These are phyloP conservation scores for Sordariomycetes sp. DNA, from an alignment of 2,329 filamentous ascomycete species.

Conservation along the genomic window DNA sequence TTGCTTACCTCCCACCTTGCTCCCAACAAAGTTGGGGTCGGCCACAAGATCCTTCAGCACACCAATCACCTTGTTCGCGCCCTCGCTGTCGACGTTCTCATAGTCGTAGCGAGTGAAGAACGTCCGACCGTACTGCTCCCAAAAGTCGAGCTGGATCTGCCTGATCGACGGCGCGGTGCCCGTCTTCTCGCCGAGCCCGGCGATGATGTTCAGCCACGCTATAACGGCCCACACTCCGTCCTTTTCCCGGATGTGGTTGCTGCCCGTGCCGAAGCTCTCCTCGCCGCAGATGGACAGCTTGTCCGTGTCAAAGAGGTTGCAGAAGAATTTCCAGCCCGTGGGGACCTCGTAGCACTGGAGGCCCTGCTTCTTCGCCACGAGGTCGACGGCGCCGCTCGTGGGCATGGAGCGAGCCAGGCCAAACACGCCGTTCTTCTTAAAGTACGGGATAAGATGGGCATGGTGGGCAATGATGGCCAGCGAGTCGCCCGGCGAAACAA, in stretches of 20 bases:
- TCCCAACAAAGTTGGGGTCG: constrained; percentile 64
- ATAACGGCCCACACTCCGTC: constrained; percentile 96
- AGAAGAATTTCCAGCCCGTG: constrained; percentile 99
- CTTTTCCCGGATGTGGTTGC: constrained; percentile 98
- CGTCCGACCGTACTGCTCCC: constrained; percentile 87
- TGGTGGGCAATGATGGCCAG: constrained; percentile 97
- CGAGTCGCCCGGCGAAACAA: constrained; percentile 94
- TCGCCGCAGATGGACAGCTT: constrained; percentile 98
- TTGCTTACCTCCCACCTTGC: constrained; percentile 52
- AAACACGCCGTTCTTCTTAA: constrained; percentile 93
- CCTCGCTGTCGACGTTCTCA: constrained; percentile 84
- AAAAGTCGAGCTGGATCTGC: constrained; percentile 95
- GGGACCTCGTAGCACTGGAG: constrained; percentile 92
- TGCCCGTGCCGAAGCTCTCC: constrained; percentile 95
- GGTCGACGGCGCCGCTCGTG: constrained; percentile 86
- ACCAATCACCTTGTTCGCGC: constrained; percentile 78
- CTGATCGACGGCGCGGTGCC: constrained; percentile 80
- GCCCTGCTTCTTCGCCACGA: constrained; percentile 89
- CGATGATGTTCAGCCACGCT: constrained; percentile 98
- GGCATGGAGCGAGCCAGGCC: constrained; percentile 96
- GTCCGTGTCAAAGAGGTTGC: constrained; percentile 82
- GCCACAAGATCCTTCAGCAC: constrained; percentile 69
- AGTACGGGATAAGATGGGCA: constrained; percentile 92
- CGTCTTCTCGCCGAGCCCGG: constrained; percentile 75
- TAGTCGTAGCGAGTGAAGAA: constrained; percentile 99